Base-by-base conservation (phyloP, 768 basidiomycete genomes). In the Serpula lacrymans region DNA sequence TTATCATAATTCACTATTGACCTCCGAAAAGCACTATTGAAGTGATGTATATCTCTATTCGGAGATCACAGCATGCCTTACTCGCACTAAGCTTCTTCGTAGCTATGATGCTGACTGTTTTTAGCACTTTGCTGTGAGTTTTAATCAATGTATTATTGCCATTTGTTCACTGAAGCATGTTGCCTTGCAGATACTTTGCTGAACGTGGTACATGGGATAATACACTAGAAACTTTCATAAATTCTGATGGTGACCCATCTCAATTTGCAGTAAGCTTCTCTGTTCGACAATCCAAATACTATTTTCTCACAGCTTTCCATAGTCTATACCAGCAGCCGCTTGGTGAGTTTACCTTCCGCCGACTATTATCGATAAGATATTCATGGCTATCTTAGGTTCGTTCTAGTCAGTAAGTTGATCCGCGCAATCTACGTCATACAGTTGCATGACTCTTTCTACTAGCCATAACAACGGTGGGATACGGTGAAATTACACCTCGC, bases 131-230 rank as follows among this genome's bases (percentile, higher is more conserved):
- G 11, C 55, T 94, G 81, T 86, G 49, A 37, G 83, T 66, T 4
- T 13, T 13, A 11, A 3, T 5, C 9, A 5, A 22, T 20, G n/a
- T 1, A n/a, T 10, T 16, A 1, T 18, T 37, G 11, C n/a, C n/a
- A n/a, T n/a, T n/a, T 20, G 34, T 24, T 24, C 14, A 30, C 26
- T 21, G 23, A 24, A 21, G 26, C 9, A 34, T 35, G 6, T 32
- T 18, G 0, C 6, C 5, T 1, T 13, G 17, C 40, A 87, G 87
- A 47, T 94, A 93, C 55, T 95, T 95, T 53, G 83, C 84, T 2
- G 92, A 96, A 63, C 72, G 92, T 14, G 92, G 92, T 1, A 83
- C 83, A 2, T 96, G 92, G 92, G 91, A 94, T 47, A 77, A 78
- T 6, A 74, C 74, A 1, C 63, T 95, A 0, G 84, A 79, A 30